Evolutionary conservation across 1,284 basidiomycete species (phyloP).

Genomic region (Taiwanofungus camphoratus): DNA sequence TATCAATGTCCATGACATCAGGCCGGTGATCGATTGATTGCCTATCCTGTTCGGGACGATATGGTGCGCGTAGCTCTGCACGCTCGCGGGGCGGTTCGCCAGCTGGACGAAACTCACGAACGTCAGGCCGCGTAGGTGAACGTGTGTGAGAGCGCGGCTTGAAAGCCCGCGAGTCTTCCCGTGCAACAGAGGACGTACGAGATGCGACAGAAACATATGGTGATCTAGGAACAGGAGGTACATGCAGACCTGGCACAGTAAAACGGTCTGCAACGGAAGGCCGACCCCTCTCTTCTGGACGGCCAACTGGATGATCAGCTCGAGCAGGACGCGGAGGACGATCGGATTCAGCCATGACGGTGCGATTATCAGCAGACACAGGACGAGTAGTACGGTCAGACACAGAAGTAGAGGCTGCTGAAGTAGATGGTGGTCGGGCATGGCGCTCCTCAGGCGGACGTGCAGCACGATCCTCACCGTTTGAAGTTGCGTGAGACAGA

Average conservation of each 20-base stretch:
- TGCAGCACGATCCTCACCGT: slow-evolving; percentile 15
- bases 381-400: slow-evolving; percentile 13
- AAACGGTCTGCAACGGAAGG: slow-evolving; percentile 18
- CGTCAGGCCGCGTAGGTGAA: slow-evolving; percentile 20
- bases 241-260: slow-evolving; percentile 14
- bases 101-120: slow-evolving; percentile 17
- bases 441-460: slow-evolving; percentile 12
- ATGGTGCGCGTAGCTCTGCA: slow-evolving; percentile 12
- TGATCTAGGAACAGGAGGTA: slow-evolving; percentile 12
- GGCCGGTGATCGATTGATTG: slow-evolving; percentile 19
- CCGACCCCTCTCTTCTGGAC: slow-evolving; percentile 20
- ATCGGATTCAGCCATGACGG: slow-evolving; percentile 15
- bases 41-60: slow-evolving; percentile 18
- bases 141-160: slow-evolving; percentile 21
- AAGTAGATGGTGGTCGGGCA: slow-evolving; percentile 12
- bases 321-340: slow-evolving; percentile 12
- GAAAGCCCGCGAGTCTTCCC: slow-evolving; percentile 23
- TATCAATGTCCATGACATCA: slow-evolving; percentile 24
- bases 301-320: slow-evolving; percentile 10
- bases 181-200: slow-evolving; percentile 22
- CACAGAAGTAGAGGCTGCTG: slow-evolving; percentile 11
- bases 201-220: slow-evolving; percentile 12
- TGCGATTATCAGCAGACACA: slow-evolving; percentile 17
- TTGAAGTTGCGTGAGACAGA: slow-evolving; percentile 16
- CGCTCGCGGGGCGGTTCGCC: slow-evolving; percentile 15